phyloP scores from a whole-genome alignment of 1,139 yeast genomes.

The Lodderomyces elongisporus region DNA sequence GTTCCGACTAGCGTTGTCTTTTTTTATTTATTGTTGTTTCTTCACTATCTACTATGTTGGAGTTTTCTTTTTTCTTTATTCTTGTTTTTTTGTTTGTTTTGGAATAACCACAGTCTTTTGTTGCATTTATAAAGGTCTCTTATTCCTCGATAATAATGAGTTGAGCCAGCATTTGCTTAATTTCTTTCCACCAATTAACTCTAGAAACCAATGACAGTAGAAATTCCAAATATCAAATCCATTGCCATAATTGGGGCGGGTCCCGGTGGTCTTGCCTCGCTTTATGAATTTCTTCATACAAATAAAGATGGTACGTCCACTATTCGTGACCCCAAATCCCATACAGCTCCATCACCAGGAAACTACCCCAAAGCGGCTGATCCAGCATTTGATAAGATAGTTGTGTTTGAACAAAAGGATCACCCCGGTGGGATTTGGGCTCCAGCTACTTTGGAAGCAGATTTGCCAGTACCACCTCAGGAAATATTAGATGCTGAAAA shows the following conservation, averaged over 20 bases:
- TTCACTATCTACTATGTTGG: too few species aligned
- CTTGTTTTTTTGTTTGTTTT: too few species aligned
- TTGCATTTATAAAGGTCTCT: too few species aligned
- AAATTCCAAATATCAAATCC: slow-evolving; percentile 15
- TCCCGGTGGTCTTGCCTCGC: slow-evolving; percentile 34
- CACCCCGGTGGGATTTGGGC: slow-evolving; percentile 36
- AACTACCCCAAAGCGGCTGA: slow-evolving; percentile 10
- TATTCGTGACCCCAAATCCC: slow-evolving; percentile 15
- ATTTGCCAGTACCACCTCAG: slow-evolving; percentile 28
- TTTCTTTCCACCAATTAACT: too few species aligned
- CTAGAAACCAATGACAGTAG: too few species aligned
- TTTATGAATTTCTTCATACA: slow-evolving; percentile 33
- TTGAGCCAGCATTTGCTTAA: too few species aligned
- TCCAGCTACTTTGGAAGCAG: slow-evolving; percentile 19
- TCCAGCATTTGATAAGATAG: slow-evolving; percentile 23
- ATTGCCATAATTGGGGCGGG: slow-evolving; percentile 37
- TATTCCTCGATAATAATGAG: too few species aligned
- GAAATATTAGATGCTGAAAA: slow-evolving; percentile 22
- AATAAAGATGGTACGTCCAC: slow-evolving; percentile 26
- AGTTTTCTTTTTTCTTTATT: too few species aligned
- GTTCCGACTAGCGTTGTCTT: too few species aligned
- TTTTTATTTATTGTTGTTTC: too few species aligned
- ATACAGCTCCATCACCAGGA: neutral
- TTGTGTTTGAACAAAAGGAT: slow-evolving; percentile 31
- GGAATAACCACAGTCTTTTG: too few species aligned